Percentiles rank a stretch among this genome's conserved stretches.
These are phyloP conservation scores for Diophrys sp. DNA, from an alignment of 73 alveolate genomes.

Conservation along the genomic window DNA sequence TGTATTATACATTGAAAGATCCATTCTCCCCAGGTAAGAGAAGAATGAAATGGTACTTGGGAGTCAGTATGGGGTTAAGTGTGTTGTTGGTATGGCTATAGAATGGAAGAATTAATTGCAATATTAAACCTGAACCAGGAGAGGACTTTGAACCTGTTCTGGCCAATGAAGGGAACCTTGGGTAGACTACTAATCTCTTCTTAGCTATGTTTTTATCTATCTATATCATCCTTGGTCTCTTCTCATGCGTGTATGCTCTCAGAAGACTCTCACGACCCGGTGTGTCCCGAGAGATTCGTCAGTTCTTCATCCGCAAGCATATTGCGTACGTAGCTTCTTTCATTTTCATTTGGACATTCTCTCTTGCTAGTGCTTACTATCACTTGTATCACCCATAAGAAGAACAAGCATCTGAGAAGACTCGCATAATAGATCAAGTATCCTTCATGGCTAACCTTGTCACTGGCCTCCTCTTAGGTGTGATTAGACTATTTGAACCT, in stretches of 20 bases:
- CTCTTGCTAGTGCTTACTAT: conserved; percentile 35
- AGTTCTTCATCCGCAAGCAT: conserved; percentile 44
- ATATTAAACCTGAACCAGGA: neutral
- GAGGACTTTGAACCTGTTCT: neutral
- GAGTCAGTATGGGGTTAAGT: neutral
- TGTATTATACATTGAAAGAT: conserved; percentile 36
- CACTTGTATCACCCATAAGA: conserved; percentile 12
- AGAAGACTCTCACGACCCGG: conserved; percentile 59
- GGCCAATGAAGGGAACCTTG: neutral
- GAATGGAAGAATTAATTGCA: conserved; percentile 9
- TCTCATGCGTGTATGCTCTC: conserved; percentile 44
- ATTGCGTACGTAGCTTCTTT: conserved; percentile 47
- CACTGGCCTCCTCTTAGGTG: conserved; percentile 43
- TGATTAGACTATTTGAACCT: conserved; percentile 51
- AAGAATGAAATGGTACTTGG: conserved; percentile 49
- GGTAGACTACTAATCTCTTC: conserved; percentile 6
- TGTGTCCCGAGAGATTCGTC: conserved; percentile 35
- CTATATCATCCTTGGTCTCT: conserved; percentile 42
- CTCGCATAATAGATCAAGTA: conserved; percentile 1
- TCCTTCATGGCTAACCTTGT: conserved; percentile 31
- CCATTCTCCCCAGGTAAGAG: conserved; percentile 55
- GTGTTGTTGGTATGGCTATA: neutral
- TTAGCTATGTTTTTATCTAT: conserved; percentile 23
- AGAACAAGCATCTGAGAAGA: neutral
- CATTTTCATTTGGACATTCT: conserved; percentile 51